phyloP scores from a whole-genome alignment of 495 filamentous ascomycete species.

The Talaromyces thailandensis region DNA sequence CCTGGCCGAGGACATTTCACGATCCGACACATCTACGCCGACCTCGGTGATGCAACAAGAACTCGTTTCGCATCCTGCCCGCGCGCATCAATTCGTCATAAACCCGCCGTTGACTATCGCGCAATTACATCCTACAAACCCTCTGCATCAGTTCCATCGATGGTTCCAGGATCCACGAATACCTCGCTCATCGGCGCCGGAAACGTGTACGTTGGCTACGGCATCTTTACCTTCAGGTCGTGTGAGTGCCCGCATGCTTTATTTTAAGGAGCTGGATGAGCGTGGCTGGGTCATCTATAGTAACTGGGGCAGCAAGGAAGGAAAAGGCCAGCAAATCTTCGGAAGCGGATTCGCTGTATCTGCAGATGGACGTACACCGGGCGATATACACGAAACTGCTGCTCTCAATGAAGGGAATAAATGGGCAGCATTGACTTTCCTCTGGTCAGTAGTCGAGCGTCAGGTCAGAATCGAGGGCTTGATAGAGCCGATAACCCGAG shows the following conservation, averaged over 20 bases:
- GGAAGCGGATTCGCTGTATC: slow-evolving; percentile 8
- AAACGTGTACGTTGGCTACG: slow-evolving; percentile 75
- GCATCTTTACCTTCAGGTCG: slow-evolving; percentile 77
- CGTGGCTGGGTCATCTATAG: slow-evolving; percentile 85
- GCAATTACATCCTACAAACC: slow-evolving; percentile 35
- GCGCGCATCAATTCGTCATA: slow-evolving; percentile 38
- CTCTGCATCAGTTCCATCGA: slow-evolving; percentile 72
- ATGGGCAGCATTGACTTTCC: slow-evolving; percentile 37
- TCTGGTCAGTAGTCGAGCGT: slow-evolving; percentile 62
- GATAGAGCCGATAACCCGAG: slow-evolving; percentile 53
- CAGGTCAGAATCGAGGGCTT: slow-evolving; percentile 80
- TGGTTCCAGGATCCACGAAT: slow-evolving; percentile 73
- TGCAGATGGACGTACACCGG: slow-evolving; percentile 18
- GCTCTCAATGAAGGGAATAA: slow-evolving; percentile 23
- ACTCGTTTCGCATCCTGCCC: slow-evolving; percentile 30
- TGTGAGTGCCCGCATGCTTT: slow-evolving; percentile 77
- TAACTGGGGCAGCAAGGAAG: slow-evolving; percentile 67
- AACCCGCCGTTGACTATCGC: slow-evolving; percentile 36
- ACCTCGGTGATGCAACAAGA: slow-evolving; percentile 25
- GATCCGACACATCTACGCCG: slow-evolving; percentile 28
- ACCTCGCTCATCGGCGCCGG: slow-evolving; percentile 50
- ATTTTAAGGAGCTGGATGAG: slow-evolving; percentile 69
- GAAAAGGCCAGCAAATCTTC: slow-evolving; percentile 37
- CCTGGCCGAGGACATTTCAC: slow-evolving; percentile 15
- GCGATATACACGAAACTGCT: slow-evolving; percentile 7